Conservation (phyloP, 2,329 filamentous ascomycete genomes). For the Paecilomyces niveus region DNA sequence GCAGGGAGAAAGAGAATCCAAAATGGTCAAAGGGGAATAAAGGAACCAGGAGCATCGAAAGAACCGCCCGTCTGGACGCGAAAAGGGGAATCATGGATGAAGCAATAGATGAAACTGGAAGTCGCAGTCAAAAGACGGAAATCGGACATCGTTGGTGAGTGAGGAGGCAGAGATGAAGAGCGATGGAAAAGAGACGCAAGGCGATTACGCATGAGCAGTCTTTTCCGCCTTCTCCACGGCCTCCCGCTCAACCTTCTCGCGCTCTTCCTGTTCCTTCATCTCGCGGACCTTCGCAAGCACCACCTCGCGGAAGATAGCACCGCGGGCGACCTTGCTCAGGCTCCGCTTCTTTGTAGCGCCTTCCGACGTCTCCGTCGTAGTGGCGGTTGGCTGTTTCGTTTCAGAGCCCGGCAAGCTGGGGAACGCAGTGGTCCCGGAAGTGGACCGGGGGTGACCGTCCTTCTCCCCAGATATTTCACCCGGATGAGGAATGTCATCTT, state of each 20-base stretch:
- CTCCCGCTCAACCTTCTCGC: slow-evolving; percentile 58
- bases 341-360: slow-evolving; percentile 41
- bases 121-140: not conserved
- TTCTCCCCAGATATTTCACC: slow-evolving; percentile 50
- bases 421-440: slow-evolving; percentile 16
- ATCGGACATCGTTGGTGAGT: not conserved
- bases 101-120: not conserved
- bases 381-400: slow-evolving; percentile 1
- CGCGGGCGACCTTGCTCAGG: slow-evolving; percentile 53
- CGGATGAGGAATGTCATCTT: slow-evolving; percentile 58
- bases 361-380: slow-evolving; percentile 10
- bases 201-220: not conserved
- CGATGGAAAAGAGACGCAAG: no score
- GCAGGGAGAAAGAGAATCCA: not conserved
- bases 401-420: slow-evolving; percentile 15
- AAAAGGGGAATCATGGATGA: not conserved
- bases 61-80: not conserved
- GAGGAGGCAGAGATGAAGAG: not conserved
- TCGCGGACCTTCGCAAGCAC: slow-evolving; percentile 90
- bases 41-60: not conserved
- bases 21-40: not conserved
- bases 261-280: slow-evolving; percentile 79
- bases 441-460: slow-evolving; percentile 4
- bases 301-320: slow-evolving; percentile 85
- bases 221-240: slow-evolving; percentile 35